Conservation (phyloP, 2,329 filamentous ascomycete genomes). For the Tolypocladium tundrense region DNA sequence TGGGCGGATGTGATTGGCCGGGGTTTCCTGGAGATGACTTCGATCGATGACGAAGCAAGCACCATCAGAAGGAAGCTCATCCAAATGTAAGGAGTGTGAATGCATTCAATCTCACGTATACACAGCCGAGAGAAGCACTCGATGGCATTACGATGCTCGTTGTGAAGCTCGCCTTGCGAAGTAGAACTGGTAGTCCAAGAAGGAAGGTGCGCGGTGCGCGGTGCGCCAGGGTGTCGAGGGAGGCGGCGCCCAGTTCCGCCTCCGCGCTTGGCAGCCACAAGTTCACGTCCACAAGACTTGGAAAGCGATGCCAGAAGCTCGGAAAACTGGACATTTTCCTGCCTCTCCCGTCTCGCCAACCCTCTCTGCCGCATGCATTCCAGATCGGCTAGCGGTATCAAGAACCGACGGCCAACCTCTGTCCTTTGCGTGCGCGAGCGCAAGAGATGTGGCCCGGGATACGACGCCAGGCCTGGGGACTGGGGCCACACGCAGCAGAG, state of each 20-base stretch:
- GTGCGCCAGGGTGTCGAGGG: background rate
- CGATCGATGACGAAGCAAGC: background rate
- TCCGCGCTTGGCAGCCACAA: no score
- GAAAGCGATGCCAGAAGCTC: background rate
- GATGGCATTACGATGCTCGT: background rate
- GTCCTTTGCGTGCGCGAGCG: background rate
- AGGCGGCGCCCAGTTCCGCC: background rate
- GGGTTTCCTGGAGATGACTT: background rate
- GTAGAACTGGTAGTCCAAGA: background rate
- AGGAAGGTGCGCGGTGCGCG: background rate
- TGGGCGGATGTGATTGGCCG: background rate
- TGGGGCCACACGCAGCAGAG: background rate
- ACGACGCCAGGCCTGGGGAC: background rate
- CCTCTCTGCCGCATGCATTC: background rate
- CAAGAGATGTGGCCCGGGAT: background rate
- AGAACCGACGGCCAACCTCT: background rate
- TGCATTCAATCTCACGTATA: background rate
- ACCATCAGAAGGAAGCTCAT: background rate
- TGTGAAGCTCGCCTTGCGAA: background rate
- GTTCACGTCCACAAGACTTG: no score
- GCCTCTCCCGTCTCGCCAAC: background rate
- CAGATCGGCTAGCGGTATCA: background rate
- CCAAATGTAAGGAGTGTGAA: no score
- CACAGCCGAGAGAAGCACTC: background rate
- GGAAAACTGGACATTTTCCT: background rate